phyloP scores from a whole-genome alignment of 179 eudicot genomes.

The Patellifolia procumbens region DNA sequence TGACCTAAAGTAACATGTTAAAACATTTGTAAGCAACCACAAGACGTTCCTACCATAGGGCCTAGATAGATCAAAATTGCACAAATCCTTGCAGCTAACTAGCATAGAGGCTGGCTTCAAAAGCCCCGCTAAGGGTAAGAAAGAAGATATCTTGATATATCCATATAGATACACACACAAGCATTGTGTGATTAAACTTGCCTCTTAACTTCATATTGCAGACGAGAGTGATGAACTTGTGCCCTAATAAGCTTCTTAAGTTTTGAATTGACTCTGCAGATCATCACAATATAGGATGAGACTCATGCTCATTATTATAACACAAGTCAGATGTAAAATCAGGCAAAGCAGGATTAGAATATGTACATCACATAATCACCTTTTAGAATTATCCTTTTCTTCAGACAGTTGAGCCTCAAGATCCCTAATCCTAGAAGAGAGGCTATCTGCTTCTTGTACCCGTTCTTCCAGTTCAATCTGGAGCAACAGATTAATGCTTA shows the following conservation, averaged over 20 bases:
- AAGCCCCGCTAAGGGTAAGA: background rate
- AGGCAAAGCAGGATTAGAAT: background rate
- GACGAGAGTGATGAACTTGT: slow-evolving; percentile 50
- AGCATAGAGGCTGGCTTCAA: background rate
- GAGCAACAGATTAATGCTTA: slow-evolving; percentile 20
- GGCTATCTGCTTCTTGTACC: slow-evolving; percentile 63
- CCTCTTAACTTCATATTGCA: slow-evolving; percentile 86
- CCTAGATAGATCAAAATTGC: background rate
- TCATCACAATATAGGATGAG: slow-evolving; percentile 16
- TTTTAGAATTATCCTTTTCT: slow-evolving; percentile 66
- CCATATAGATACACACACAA: background rate
- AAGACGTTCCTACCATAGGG: background rate
- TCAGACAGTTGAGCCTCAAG: slow-evolving; percentile 69
- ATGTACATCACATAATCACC: slow-evolving; percentile 37
- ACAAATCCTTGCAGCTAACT: background rate
- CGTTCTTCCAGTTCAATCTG: slow-evolving; percentile 63
- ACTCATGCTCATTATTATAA: background rate
- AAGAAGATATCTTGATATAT: background rate
- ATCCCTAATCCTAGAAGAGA: slow-evolving; percentile 54
- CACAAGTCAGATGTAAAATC: background rate
- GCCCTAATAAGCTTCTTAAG: slow-evolving; percentile 65
- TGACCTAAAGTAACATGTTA: slow-evolving; percentile 49
- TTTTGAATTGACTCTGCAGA: slow-evolving; percentile 60
- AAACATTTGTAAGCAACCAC: background rate
- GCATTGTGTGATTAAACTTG: slow-evolving; percentile 28